Evolutionary conservation across 1,284 basidiomycete genomes (phyloP).

Genomic region (Paramarasmius palmivorus): DNA sequence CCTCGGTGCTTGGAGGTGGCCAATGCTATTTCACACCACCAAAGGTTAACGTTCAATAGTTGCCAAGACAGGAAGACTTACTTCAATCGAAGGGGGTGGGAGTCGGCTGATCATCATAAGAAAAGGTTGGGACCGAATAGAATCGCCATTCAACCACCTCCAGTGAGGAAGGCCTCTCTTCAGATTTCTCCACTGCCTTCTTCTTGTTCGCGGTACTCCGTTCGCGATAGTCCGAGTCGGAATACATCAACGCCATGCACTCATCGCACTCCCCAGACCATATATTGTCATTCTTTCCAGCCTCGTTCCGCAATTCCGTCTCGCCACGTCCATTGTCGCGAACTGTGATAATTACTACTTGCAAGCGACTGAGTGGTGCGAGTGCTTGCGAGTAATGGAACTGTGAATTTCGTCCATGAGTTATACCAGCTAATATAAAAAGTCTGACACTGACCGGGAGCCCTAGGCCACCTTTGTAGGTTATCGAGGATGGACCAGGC

Average conservation of each 20-base stretch:
- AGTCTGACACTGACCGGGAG: slow-evolving; percentile 31
- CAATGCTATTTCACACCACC: no score
- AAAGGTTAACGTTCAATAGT: no score
- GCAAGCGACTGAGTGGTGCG: slow-evolving; percentile 22
- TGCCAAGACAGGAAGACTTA: no score
- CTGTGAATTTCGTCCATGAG: no score
- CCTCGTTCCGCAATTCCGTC: slow-evolving; percentile 15
- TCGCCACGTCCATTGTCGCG: slow-evolving; percentile 24
- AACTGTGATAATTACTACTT: slow-evolving; percentile 29
- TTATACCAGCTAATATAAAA: no score
- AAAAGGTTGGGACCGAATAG: slow-evolving; percentile 1
- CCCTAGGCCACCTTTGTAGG: slow-evolving; percentile 31
- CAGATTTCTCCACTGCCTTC: slow-evolving; percentile 15
- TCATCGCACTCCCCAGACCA: slow-evolving; percentile 38
- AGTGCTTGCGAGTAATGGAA: slow-evolving; percentile 31
- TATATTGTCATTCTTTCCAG: slow-evolving; percentile 21
- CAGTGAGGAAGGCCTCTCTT: slow-evolving; percentile 26
- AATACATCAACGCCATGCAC: slow-evolving; percentile 35
- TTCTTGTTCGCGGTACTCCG: slow-evolving; percentile 31
- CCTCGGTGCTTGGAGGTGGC: no score
- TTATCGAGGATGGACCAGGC: slow-evolving; percentile 23
- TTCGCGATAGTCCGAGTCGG: slow-evolving; percentile 27
- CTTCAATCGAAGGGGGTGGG: no score
- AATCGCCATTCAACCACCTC: slow-evolving; percentile 32
- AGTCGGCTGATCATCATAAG: no score